Evolutionary conservation across 1,139 yeast genomes (phyloP).

Genomic region (Nakaseomyces bracarensis): DNA sequence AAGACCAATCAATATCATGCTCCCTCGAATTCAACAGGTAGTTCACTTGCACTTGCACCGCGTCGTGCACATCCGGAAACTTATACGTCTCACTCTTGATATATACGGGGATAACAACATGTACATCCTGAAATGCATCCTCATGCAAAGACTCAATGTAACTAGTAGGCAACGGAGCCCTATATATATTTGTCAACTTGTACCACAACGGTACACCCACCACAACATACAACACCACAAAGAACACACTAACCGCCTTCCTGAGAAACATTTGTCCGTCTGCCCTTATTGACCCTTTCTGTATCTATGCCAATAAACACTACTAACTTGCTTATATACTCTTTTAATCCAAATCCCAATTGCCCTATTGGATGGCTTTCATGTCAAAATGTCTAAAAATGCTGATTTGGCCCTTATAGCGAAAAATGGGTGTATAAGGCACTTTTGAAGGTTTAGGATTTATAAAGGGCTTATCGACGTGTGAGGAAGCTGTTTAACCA

Average conservation of each 20-base stretch:
- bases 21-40: slow-evolving; percentile 18
- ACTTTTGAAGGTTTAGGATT: no score
- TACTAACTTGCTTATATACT: no score
- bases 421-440: no score
- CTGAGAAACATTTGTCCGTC: no score
- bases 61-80: slow-evolving; percentile 41
- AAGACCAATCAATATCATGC: slow-evolving; percentile 26
- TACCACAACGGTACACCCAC: slow-evolving; percentile 76
- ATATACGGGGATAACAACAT: slow-evolving; percentile 42
- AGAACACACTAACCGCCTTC: slow-evolving; percentile 21
- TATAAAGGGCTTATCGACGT: no score
- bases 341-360: no score
- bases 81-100: slow-evolving; percentile 33
- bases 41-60: slow-evolving; percentile 36
- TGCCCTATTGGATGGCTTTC: no score
- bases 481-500: no score
- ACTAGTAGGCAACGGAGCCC: slow-evolving; percentile 63
- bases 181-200: slow-evolving; percentile 58
- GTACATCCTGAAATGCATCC: slow-evolving; percentile 26
- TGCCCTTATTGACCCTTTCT: no score
- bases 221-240: slow-evolving; percentile 36
- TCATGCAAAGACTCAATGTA: slow-evolving; percentile 40
- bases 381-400: no score
- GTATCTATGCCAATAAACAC: no score
- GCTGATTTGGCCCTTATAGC: no score